These are phyloP conservation scores for Neurospora tetrasperma DNA, from an alignment of 495 filamentous ascomycete species.

Conservation along the genomic window DNA sequence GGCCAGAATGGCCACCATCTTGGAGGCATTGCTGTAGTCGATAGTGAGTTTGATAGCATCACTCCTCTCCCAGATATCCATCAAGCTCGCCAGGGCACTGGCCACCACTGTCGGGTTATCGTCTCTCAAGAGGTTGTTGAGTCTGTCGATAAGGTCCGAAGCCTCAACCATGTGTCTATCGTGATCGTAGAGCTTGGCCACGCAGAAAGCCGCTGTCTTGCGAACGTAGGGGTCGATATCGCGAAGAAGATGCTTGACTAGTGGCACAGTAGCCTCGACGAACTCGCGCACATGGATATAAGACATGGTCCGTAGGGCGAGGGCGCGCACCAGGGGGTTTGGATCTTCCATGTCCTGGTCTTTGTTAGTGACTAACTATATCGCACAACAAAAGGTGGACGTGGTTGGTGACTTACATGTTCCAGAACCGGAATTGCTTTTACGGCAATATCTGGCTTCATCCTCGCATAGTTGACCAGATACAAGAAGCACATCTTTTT, in stretches of 20 bases:
- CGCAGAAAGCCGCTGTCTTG: constrained; percentile 93
- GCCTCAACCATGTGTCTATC: constrained; percentile 81
- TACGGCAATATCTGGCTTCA: constrained; percentile 88
- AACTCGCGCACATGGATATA: constrained; percentile 97
- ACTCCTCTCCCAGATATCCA: constrained; percentile 98
- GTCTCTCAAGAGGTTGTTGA: constrained; percentile 84
- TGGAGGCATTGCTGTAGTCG: constrained; percentile 92
- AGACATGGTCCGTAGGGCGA: constrained; percentile 89
- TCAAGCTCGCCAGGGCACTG: constrained; percentile 79
- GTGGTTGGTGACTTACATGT: constrained; percentile 43
- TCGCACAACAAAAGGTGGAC: not conserved
- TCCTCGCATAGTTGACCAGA: constrained; percentile 89
- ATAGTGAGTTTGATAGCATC: constrained; percentile 97
- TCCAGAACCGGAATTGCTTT: constrained; percentile 85
- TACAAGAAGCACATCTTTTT: constrained; percentile 99
- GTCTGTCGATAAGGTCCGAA: constrained; percentile 81
- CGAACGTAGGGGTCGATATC: constrained; percentile 93
- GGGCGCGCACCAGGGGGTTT: constrained; percentile 86
- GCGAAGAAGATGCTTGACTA: constrained; percentile 72
- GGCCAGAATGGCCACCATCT: constrained; percentile 90
- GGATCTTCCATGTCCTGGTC: constrained; percentile 82
- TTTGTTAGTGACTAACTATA: constrained; percentile 8
- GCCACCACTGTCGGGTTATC: constrained; percentile 97
- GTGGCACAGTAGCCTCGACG: constrained; percentile 77
- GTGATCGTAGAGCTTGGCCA: constrained; percentile 97